Evolutionary conservation across 768 basidiomycete species (phyloP).

Genomic region (Boletus rubroflammeus): DNA sequence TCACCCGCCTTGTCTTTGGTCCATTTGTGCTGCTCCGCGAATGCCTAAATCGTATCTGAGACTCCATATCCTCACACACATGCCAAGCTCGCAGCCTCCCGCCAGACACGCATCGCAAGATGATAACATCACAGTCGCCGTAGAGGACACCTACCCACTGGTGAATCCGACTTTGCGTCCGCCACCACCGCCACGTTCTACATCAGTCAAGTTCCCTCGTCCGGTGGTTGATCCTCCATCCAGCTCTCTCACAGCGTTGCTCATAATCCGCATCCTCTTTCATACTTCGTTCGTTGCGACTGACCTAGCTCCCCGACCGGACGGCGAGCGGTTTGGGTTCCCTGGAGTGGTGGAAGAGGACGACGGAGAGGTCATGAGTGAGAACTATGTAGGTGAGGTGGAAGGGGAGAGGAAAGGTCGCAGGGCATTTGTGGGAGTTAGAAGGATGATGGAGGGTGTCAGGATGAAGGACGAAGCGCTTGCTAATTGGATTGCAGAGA

Average conservation of each 20-base stretch:
- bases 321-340: constrained; percentile 87
- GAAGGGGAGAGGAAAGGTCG: constrained; percentile 73
- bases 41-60: constrained; percentile 52
- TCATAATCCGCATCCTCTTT: constrained; percentile 82
- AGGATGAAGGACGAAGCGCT: constrained; percentile 61
- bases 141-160: constrained; percentile 52
- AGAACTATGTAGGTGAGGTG: constrained; percentile 40
- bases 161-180: constrained; percentile 63
- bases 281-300: constrained; percentile 68
- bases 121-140: constrained; percentile 67
- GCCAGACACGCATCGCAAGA: constrained; percentile 67
- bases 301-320: constrained; percentile 63
- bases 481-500: constrained; percentile 58
- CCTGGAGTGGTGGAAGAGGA: constrained; percentile 77
- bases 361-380: constrained; percentile 55
- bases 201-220: constrained; percentile 54
- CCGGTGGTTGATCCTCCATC: constrained; percentile 65
- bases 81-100: constrained; percentile 55
- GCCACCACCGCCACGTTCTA: constrained; percentile 66
- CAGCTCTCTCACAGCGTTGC: constrained; percentile 72
- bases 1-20: constrained; percentile 66
- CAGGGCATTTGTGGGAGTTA: constrained; percentile 62
- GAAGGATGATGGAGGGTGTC: constrained; percentile 60
- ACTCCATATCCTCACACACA: constrained; percentile 73
- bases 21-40: constrained; percentile 50